Conservation (phyloP, 2,329 filamentous ascomycete species). For the Penicillium vulpinum region DNA sequence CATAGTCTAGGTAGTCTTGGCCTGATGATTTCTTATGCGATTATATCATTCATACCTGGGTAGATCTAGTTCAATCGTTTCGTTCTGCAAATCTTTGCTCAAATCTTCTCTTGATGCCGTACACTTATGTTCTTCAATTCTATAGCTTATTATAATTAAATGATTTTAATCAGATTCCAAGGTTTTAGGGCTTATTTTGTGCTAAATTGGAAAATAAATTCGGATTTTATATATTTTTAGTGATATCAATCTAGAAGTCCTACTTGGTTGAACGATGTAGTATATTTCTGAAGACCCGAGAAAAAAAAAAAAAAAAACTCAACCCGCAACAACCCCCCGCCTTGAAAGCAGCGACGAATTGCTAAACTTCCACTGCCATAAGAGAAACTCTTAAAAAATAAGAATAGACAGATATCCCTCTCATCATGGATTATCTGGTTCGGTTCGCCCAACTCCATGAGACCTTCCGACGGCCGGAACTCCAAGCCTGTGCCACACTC, state of each 20-base stretch:
- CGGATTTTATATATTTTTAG: too few relatives aligned
- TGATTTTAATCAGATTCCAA: not conserved
- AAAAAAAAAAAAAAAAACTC: constrained; percentile 16
- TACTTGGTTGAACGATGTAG: too few relatives aligned
- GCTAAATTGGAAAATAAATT: not conserved
- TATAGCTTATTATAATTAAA: not conserved
- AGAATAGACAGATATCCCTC: not conserved
- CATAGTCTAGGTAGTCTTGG: constrained; percentile 7
- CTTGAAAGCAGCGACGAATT: constrained; percentile 7
- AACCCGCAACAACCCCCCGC: constrained; percentile 22
- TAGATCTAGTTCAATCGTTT: constrained; percentile 1
- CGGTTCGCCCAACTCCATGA: constrained; percentile 88
- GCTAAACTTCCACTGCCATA: not conserved
- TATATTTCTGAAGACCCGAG: constrained; percentile 12
- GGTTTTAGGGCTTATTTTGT: fast-evolving
- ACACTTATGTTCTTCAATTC: not conserved
- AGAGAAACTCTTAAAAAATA: not conserved
- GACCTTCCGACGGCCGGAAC: constrained; percentile 82
- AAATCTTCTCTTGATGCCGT: not conserved
- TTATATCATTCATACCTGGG: not conserved
- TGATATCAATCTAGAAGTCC: too few relatives aligned
- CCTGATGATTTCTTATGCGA: not conserved
- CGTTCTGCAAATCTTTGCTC: not conserved
- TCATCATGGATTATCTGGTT: constrained; percentile 72
- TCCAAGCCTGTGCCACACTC: constrained; percentile 74